These are phyloP conservation scores for Zychaea mexicana DNA, from an alignment of 371 early-diverging fungal species.

Conservation along the genomic window DNA sequence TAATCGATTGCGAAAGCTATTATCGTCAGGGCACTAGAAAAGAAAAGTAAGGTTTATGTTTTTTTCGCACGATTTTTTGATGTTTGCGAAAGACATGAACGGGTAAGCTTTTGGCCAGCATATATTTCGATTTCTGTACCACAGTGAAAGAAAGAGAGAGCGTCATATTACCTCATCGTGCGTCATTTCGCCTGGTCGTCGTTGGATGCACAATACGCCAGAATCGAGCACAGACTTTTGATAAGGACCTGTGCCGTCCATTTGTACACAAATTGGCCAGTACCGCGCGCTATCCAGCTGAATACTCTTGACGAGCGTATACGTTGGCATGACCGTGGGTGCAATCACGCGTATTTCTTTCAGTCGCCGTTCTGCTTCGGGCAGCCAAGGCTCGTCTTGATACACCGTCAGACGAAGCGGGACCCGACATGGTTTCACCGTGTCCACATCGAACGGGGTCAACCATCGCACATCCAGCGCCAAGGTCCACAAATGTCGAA, in stretches of 20 bases:
- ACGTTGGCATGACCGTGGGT: conserved; percentile 68
- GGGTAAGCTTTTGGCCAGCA: too few relatives aligned
- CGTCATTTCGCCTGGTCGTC: background rate
- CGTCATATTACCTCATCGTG: conserved; percentile 11
- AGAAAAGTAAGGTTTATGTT: background rate
- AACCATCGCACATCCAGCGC: conserved; percentile 69
- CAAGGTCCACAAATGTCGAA: conserved; percentile 89
- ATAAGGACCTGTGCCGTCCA: conserved; percentile 28
- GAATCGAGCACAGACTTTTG: conserved; percentile 25
- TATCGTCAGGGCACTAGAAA: background rate
- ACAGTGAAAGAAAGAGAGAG: background rate
- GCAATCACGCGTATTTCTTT: conserved; percentile 46
- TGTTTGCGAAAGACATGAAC: too few relatives aligned
- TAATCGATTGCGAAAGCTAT: background rate
- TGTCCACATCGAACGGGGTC: conserved; percentile 59
- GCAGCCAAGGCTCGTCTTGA: conserved; percentile 26
- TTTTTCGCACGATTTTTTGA: background rate
- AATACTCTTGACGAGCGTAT: conserved; percentile 55
- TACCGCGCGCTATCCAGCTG: conserved; percentile 58
- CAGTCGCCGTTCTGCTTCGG: conserved; percentile 11
- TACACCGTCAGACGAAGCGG: conserved; percentile 48
- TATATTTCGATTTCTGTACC: too few relatives aligned
- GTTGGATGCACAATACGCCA: conserved; percentile 41
- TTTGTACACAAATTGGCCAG: conserved; percentile 57
- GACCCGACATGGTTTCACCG: conserved; percentile 57